Conservation (phyloP, 306 rosid species). For the Dryas drummondii region DNA sequence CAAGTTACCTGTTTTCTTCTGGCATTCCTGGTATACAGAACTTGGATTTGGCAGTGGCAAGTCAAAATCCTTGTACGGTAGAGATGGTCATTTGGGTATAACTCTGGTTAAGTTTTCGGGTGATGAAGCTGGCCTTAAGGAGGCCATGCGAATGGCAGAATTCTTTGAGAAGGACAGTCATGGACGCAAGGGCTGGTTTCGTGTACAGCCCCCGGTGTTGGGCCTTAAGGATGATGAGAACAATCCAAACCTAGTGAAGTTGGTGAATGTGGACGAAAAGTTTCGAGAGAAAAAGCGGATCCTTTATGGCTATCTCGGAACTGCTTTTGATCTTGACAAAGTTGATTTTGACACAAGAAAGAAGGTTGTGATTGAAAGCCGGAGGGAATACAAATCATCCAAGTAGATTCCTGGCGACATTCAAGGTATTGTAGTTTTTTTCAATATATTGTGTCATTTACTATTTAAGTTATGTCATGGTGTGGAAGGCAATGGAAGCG, state of each 20-base stretch:
- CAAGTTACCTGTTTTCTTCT: slow-evolving; percentile 22
- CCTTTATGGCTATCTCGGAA: slow-evolving; percentile 87
- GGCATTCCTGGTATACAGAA: slow-evolving; percentile 60
- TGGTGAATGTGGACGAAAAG: slow-evolving; percentile 63
- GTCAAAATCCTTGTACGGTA: slow-evolving; percentile 88
- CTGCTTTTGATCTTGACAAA: slow-evolving; percentile 84
- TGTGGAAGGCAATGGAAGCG: slow-evolving; percentile 31
- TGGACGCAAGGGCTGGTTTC: slow-evolving; percentile 80
- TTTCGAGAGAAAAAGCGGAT: slow-evolving; percentile 70
- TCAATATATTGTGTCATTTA: not conserved
- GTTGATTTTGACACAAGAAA: slow-evolving; percentile 88
- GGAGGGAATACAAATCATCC: slow-evolving; percentile 58
- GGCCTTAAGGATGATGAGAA: slow-evolving; percentile 81
- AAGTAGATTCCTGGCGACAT: slow-evolving; percentile 34
- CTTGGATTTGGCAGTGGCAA: slow-evolving; percentile 91
- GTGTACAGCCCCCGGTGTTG: slow-evolving; percentile 50
- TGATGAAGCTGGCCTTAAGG: slow-evolving; percentile 79
- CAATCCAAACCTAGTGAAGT: slow-evolving; percentile 73
- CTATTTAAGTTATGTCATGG: not conserved
- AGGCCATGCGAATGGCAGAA: slow-evolving; percentile 74
- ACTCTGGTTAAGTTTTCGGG: slow-evolving; percentile 77
- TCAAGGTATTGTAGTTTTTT: slow-evolving; percentile 31
- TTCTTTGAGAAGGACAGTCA: slow-evolving; percentile 71
- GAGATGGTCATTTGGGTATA: slow-evolving; percentile 94
- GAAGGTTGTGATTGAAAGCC: slow-evolving; percentile 72